Evolutionary conservation across 768 basidiomycete species (phyloP), one percentile per base, ranked within the genome.

Genomic region (Leccinellum luteum): DNA sequence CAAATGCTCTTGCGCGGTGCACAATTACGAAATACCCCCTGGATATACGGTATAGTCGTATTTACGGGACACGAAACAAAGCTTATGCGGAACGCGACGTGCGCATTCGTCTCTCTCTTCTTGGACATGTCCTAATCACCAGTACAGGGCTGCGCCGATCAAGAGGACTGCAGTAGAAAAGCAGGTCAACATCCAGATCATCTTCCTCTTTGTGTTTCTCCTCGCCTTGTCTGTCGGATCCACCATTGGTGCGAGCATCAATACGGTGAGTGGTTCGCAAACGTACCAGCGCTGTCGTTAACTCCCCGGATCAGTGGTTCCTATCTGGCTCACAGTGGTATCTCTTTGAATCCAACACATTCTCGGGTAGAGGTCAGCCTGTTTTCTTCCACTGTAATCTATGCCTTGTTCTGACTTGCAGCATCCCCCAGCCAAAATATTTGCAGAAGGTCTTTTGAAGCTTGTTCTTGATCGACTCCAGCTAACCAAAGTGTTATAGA

Each of bases 11-110:
- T 99, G 41, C 86, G 97, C 31, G 97, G 97, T 1, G 95, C 97
- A 28, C 97, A 99, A 70, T 71, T 99, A 56, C 82, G 97, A 55
- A 99, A 99, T 72, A 98, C 97, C 2, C 86, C 89, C 9, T 99
- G 97, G 97, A 83, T 91, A 28, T 98, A 98, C 72, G 96, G 95
- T 13, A 69, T 99, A 8, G 88, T 87, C 32, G 90, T 98, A 43
- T 98, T 94, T 65, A 96, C 94, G 0, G 97, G 97, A 0, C 97
- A 98, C 68, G 95, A 99, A 78, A 98, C 97, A 19, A 99, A 99
- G 73, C 74, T 99, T 35, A 95, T 98, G 94, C 84, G 92, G 58
- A 98, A 98, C 66, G 96, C 97, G 44, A 98, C 95, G 94, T 94
- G 67, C 76, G 92, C 78, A 1, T 25, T 53, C 32, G 0, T 45